Evolutionary conservation across 1,284 basidiomycete genomes (phyloP), one percentile per base, ranked within the genome.

Genomic region (Paramarasmius palmivorus): DNA sequence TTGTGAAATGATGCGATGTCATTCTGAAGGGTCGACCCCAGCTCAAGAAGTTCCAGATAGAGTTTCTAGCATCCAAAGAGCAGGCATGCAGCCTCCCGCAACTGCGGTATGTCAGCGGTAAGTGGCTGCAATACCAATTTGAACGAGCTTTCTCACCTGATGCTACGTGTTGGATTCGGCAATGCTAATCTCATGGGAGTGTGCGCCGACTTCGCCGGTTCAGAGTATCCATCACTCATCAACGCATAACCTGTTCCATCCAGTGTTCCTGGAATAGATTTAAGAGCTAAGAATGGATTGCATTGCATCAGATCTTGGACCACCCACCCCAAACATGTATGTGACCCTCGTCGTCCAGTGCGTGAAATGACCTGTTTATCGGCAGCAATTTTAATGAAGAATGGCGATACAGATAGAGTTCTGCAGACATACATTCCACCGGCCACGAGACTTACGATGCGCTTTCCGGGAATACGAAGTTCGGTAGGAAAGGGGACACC

Each of bases 301-400:
- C 39, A n/a, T 29, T 53, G 17, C 54, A 41, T 26, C 55, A 54
- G 40, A 36, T 46, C 29, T 40, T 50, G 45, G 37, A 53, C 34
- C 17, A 38, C 26, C 12, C 38, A 90, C 92, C 92, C 92, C 92
- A 95, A n/a, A 90, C 90, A 68, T 87, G 83, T 9, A 94, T 72
- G 32, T 73, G 71, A 8, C 93, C 92, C 49, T 80, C 71, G 2
- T 86, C 86, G 67, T 93, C 90, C 41, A 92, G 68, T 2, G 88
- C 89, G 64, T 90, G 84, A 66, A 91, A 92, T 34, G 86, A 90
- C 90, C 89, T 91, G 54, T 29, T 29, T 44, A 23, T 5, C 39
- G 23, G 46, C 54, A 26, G 53, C 29, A 19, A 41, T 50, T 23
- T 25, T 23, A 26, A 46, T 32, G n/a, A 25, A 10, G n/a, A n/a